These are phyloP conservation scores for Martiniozyma asiatica DNA, from an alignment of 1,139 yeast genomes.

Conservation along the genomic window DNA sequence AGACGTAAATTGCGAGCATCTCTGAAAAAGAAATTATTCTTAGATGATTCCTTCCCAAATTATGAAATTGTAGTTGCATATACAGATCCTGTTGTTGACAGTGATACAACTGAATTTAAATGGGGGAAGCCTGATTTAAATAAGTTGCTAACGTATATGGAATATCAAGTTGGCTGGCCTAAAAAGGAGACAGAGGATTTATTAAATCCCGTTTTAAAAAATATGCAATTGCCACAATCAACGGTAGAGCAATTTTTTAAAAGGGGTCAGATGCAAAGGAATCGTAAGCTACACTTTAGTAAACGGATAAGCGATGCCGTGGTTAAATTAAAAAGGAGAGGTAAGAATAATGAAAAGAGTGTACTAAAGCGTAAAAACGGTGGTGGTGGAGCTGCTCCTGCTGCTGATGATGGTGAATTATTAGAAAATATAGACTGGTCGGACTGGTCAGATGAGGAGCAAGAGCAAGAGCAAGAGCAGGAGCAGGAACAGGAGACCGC, in stretches of 20 bases:
- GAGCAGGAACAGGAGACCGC: too few species aligned
- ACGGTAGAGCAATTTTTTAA: slow-evolving; percentile 48
- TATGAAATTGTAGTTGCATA: slow-evolving; percentile 62
- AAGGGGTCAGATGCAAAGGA: slow-evolving; percentile 31
- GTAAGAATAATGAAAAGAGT: neutral
- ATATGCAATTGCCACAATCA: slow-evolving; percentile 52
- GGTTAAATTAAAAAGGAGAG: slow-evolving; percentile 29
- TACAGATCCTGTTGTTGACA: slow-evolving; percentile 68
- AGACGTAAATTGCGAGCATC: slow-evolving; percentile 41
- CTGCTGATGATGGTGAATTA: slow-evolving; percentile 1
- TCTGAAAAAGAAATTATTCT: slow-evolving; percentile 52
- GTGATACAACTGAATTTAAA: slow-evolving; percentile 59
- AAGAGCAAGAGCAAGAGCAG: too few species aligned
- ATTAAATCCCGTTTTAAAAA: slow-evolving; percentile 77
- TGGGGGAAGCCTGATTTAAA: slow-evolving; percentile 93
- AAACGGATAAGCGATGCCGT: slow-evolving; percentile 53
- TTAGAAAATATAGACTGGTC: too few species aligned
- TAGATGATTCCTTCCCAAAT: slow-evolving; percentile 65
- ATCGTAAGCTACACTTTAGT: slow-evolving; percentile 37
- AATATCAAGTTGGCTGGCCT: slow-evolving; percentile 72
- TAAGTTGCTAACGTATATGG: slow-evolving; percentile 56
- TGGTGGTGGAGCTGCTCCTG: neutral
- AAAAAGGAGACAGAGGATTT: slow-evolving; percentile 70
- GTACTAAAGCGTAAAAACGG: neutral
- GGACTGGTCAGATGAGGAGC: too few species aligned